Evolutionary conservation across 1,139 yeast species (phyloP).

Genomic region (Hemisphaericaspora xylanilytica): DNA sequence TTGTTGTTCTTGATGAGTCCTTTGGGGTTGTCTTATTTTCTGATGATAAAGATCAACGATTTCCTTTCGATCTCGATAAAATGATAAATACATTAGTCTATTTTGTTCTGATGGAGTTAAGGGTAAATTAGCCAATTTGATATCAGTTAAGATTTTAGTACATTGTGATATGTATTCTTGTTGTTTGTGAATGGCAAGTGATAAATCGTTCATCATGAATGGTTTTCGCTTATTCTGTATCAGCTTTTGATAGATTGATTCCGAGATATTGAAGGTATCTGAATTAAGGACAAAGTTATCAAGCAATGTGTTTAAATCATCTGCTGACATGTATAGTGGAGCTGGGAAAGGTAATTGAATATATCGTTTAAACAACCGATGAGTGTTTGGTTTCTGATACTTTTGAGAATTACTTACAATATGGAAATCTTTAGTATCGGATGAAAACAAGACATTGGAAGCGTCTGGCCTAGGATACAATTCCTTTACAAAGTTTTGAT

Average conservation of each 20-base stretch:
- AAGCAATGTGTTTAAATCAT: slow-evolving; percentile 40
- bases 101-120: slow-evolving; percentile 32
- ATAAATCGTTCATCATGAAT: background rate
- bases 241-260: background rate
- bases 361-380: slow-evolving; percentile 31
- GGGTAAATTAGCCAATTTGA: slow-evolving; percentile 25
- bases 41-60: slow-evolving; percentile 13
- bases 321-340: slow-evolving; percentile 29
- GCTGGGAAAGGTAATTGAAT: slow-evolving; percentile 34
- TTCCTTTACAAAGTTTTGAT: slow-evolving; percentile 27
- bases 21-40: background rate
- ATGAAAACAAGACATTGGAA: slow-evolving; percentile 10
- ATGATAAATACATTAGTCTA: slow-evolving; percentile 26
- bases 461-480: slow-evolving; percentile 30
- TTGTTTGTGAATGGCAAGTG: slow-evolving; percentile 14
- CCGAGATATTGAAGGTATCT: background rate
- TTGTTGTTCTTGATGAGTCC: slow-evolving; percentile 4
- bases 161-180: slow-evolving; percentile 21
- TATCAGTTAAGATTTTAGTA: slow-evolving; percentile 27
- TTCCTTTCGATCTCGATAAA: slow-evolving; percentile 29
- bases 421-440: slow-evolving; percentile 8
- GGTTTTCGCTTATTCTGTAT: slow-evolving; percentile 6
- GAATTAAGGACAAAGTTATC: slow-evolving; percentile 20
- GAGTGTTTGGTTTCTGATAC: slow-evolving; percentile 24
- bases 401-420: slow-evolving; percentile 14